Conservation (phyloP, 768 basidiomycete genomes). For the Cubamyces lactineus region DNA sequence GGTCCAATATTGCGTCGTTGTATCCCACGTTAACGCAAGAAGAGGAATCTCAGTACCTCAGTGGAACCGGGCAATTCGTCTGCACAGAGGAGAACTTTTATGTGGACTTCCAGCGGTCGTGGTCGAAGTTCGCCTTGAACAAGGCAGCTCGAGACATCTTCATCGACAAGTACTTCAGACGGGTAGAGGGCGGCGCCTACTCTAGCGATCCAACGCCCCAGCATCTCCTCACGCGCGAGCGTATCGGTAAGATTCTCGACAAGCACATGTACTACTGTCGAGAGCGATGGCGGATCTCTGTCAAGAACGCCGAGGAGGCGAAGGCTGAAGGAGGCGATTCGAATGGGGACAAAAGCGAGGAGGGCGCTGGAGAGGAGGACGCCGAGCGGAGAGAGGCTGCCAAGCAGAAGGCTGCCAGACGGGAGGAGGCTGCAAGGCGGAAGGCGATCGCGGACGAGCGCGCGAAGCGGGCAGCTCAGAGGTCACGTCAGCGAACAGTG, state of each 20-base stretch:
- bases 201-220: background rate
- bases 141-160: background rate
- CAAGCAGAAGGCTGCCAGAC: no score
- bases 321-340: background rate
- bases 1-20: background rate
- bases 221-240: background rate
- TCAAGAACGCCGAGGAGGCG: background rate
- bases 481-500: background rate
- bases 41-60: background rate
- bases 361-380: no score
- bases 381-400: no score
- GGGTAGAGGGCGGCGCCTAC: background rate
- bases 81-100: background rate
- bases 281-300: background rate
- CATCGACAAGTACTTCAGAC: background rate
- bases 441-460: no score
- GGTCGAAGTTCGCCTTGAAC: constrained; percentile 5
- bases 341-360: no score
- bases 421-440: no score
- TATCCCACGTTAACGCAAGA: background rate
- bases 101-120: background rate
- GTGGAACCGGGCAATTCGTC: background rate
- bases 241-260: background rate
- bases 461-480: background rate
- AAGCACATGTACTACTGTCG: background rate